Evolutionary conservation across 306 rosid genomes (phyloP).

Genomic region (Gillenia trifoliata): DNA sequence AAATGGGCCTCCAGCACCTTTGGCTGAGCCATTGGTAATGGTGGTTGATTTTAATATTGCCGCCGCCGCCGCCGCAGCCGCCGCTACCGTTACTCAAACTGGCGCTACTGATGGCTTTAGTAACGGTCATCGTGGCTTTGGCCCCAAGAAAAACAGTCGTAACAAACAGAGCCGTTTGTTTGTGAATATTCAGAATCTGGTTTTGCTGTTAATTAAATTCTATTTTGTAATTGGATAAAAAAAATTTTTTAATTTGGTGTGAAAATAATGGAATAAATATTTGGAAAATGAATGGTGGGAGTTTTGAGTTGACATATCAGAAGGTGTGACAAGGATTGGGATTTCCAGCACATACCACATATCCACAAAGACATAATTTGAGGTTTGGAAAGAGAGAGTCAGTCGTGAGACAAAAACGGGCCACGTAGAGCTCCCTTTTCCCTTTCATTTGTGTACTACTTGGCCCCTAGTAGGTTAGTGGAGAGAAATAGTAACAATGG

Average conservation of each 20-base stretch:
- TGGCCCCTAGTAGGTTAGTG: no score
- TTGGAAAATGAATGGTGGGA: conserved; percentile 1
- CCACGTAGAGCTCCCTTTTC: neutral
- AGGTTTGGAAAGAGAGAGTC: conserved; percentile 2
- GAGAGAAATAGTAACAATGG: no score
- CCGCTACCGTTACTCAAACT: neutral
- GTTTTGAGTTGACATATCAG: neutral
- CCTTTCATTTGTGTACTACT: neutral
- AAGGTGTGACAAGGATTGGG: neutral
- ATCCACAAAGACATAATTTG: conserved; percentile 2
- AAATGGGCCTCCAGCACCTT: conserved; percentile 1
- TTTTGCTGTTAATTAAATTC: neutral
- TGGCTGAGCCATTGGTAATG: neutral
- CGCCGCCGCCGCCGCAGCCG: neutral
- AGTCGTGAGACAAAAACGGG: neutral
- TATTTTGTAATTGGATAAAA: conserved; percentile 3
- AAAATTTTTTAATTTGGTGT: neutral
- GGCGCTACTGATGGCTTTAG: neutral
- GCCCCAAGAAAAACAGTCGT: neutral
- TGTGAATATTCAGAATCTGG: neutral
- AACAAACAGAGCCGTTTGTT: neutral
- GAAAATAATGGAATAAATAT: neutral
- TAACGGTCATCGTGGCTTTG: neutral
- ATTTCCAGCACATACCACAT: conserved; percentile 14
- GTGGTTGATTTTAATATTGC: neutral